These are phyloP conservation scores for Vicia faba DNA, from an alignment of 306 rosid species.

Conservation along the genomic window DNA sequence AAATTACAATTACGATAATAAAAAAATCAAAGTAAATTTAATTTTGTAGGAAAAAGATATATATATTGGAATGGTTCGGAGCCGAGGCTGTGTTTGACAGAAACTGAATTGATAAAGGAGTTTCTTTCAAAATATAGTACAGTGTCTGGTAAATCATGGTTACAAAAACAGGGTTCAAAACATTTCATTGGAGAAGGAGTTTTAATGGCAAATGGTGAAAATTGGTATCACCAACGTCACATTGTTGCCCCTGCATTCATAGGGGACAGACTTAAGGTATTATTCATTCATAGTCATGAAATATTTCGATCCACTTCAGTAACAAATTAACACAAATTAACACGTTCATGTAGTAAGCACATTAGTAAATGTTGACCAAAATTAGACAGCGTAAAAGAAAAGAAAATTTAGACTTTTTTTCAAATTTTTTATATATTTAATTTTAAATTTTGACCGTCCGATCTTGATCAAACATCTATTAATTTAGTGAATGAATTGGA, in stretches of 20 bases:
- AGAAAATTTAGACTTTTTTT: background rate
- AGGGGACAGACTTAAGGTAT: slow-evolving; percentile 70
- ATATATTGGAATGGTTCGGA: slow-evolving; percentile 69
- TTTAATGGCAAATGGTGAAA: slow-evolving; percentile 69
- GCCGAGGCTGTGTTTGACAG: slow-evolving; percentile 63
- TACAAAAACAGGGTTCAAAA: slow-evolving; percentile 62
- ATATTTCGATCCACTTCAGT: background rate
- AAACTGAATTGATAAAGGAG: slow-evolving; percentile 64
- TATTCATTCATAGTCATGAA: background rate
- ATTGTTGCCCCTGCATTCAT: slow-evolving; percentile 67
- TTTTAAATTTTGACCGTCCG: background rate
- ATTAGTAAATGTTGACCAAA: background rate
- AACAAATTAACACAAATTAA: background rate
- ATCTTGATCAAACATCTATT: background rate
- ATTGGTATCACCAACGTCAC: slow-evolving; percentile 77
- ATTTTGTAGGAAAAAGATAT: slow-evolving; percentile 55
- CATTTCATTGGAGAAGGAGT: slow-evolving; percentile 66
- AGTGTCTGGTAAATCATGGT: slow-evolving; percentile 66
- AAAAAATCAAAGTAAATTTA: background rate
- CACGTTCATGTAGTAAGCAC: background rate
- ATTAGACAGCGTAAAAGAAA: background rate
- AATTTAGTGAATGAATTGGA: background rate
- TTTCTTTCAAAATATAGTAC: slow-evolving; percentile 53
- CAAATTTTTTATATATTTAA: background rate
- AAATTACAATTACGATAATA: background rate